Conservation (phyloP, 2,329 filamentous ascomycete genomes). For the Colletotrichum higginsianum region DNA sequence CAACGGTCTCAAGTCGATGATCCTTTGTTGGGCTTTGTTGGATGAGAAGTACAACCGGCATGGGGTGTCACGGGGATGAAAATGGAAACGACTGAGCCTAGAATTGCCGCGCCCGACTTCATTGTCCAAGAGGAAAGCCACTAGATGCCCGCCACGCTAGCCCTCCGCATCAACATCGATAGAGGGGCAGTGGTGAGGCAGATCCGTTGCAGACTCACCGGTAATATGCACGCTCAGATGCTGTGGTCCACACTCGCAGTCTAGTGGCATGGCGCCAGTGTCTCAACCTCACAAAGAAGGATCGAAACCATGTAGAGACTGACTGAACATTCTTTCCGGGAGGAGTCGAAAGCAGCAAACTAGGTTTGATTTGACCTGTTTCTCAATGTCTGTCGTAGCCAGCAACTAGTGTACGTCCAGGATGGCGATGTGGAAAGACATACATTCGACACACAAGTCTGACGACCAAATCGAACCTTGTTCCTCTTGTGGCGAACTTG, state of each 20-base stretch:
- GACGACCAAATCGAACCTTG: not conserved
- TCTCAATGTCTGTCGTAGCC: not conserved
- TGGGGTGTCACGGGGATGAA: not conserved
- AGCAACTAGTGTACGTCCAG: not conserved
- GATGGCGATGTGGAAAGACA: not conserved
- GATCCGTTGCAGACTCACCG: not conserved
- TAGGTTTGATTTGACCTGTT: not conserved
- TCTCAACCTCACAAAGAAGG: constrained; percentile 11
- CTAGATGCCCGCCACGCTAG: constrained; percentile 2
- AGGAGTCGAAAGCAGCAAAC: not conserved
- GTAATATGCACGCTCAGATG: constrained; percentile 29
- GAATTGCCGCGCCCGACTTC: constrained; percentile 9
- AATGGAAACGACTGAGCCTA: not conserved
- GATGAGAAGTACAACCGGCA: not conserved
- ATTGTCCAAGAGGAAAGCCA: constrained; percentile 10
- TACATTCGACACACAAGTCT: not conserved
- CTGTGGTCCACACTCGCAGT: not conserved
- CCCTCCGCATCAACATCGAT: not conserved
- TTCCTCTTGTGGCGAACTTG: constrained; percentile 9
- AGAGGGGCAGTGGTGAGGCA: not conserved
- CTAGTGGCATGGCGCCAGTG: constrained; percentile 17
- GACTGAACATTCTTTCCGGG: not conserved
- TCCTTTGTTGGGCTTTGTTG: constrained; percentile 30
- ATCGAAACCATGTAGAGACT: constrained; percentile 1
- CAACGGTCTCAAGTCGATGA: constrained; percentile 29